Evolutionary conservation across 2,329 filamentous ascomycete genomes (phyloP).

Genomic region (Botrytis galanthina): DNA sequence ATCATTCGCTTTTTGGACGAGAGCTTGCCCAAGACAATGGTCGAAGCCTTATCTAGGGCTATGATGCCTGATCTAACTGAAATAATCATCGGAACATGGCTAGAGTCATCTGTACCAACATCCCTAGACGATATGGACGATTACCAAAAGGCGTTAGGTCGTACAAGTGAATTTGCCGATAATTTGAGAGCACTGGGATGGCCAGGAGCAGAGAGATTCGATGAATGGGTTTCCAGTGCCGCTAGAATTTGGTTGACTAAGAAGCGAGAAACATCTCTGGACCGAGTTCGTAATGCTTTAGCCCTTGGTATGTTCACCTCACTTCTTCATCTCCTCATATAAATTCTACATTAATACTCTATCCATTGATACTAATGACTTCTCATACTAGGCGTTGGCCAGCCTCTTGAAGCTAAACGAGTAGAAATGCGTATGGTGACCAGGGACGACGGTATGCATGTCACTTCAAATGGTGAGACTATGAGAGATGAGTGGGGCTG

Average conservation of each 20-base stretch:
- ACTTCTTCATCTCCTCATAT: background rate
- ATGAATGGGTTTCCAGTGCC: slow-evolving; percentile 77
- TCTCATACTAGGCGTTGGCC: slow-evolving; percentile 54
- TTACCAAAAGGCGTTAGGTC: slow-evolving; percentile 69
- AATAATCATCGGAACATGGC: slow-evolving; percentile 69
- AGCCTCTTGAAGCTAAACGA: slow-evolving; percentile 71
- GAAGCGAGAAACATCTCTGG: slow-evolving; percentile 75
- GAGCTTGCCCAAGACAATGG: slow-evolving; percentile 53
- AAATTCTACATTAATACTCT: background rate
- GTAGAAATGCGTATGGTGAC: slow-evolving; percentile 80
- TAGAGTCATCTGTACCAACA: slow-evolving; percentile 73
- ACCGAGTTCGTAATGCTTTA: slow-evolving; percentile 68
- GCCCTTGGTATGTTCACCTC: slow-evolving; percentile 40
- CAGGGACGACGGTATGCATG: slow-evolving; percentile 61
- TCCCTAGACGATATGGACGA: slow-evolving; percentile 66
- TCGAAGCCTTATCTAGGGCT: slow-evolving; percentile 61
- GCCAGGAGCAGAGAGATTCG: slow-evolving; percentile 60
- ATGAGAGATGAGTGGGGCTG: slow-evolving; percentile 69
- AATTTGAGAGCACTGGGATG: slow-evolving; percentile 62
- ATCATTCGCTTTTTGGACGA: slow-evolving; percentile 53
- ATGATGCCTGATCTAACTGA: slow-evolving; percentile 69
- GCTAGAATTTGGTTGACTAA: slow-evolving; percentile 83
- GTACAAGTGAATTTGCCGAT: slow-evolving; percentile 62
- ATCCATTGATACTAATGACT: background rate
- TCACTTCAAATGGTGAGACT: slow-evolving; percentile 52